Evolutionary conservation across 2,329 filamentous ascomycete species (phyloP).

Genomic region (Arachnomyces sp.): DNA sequence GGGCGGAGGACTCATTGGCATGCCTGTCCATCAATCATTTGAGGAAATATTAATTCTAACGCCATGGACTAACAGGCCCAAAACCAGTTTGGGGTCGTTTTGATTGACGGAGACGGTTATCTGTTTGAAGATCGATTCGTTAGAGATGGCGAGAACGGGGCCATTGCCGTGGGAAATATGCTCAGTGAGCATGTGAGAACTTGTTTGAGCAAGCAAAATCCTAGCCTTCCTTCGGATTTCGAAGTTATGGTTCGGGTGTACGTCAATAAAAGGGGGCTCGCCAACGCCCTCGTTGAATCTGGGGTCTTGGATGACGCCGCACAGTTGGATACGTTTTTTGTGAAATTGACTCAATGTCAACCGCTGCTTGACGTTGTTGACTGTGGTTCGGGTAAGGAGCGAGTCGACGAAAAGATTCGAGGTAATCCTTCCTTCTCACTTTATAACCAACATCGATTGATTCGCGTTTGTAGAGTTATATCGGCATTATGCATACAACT

Average conservation of each 20-base stretch:
- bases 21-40: too few relatives aligned
- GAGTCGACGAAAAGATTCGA: conserved; percentile 36
- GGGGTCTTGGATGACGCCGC: conserved; percentile 18
- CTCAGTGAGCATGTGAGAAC: conserved; percentile 20
- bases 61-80: too few relatives aligned
- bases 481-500: too few relatives aligned
- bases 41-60: too few relatives aligned
- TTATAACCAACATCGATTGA: too few relatives aligned
- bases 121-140: conserved; percentile 15
- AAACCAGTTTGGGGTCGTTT: conserved; percentile 29
- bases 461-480: too few relatives aligned
- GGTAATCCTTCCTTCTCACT: conserved; percentile 18
- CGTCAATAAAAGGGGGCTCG: conserved; percentile 32
- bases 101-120: conserved; percentile 34
- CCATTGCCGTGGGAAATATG: conserved; percentile 21
- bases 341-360: conserved; percentile 36
- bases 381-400: conserved; percentile 38
- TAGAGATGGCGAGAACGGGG: conserved; percentile 22
- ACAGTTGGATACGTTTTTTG: conserved; percentile 29
- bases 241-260: conserved; percentile 30
- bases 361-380: conserved; percentile 34
- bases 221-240: conserved; percentile 16
- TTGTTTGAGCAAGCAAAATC: conserved; percentile 17
- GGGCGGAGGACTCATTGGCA: too few relatives aligned
- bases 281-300: conserved; percentile 25